These are phyloP conservation scores for Blastobotrys serpentis DNA, from an alignment of 1,139 yeast genomes.

Conservation along the genomic window DNA sequence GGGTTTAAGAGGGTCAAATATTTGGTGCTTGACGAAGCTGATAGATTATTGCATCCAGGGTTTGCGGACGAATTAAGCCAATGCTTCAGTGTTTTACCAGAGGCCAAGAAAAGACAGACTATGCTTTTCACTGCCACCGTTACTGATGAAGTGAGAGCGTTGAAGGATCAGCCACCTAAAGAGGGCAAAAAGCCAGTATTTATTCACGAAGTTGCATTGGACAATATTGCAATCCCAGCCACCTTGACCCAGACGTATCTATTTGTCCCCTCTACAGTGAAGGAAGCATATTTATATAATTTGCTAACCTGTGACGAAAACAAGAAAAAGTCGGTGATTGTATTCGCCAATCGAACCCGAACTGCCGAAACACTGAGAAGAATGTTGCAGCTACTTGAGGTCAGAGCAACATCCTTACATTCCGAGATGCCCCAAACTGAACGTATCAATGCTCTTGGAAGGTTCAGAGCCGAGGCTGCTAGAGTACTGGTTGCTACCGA, in stretches of 20 bases:
- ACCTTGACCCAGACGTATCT: slow-evolving; percentile 59
- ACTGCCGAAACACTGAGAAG: slow-evolving; percentile 87
- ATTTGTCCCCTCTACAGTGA: slow-evolving; percentile 75
- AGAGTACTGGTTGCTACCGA: slow-evolving; percentile 91
- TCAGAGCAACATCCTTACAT: slow-evolving; percentile 85
- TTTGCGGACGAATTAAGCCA: slow-evolving; percentile 72
- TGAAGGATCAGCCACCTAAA: slow-evolving; percentile 66
- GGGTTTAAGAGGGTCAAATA: slow-evolving; percentile 77
- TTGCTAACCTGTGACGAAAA: slow-evolving; percentile 63
- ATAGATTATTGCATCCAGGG: slow-evolving; percentile 77
- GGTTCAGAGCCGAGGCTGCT: slow-evolving; percentile 94
- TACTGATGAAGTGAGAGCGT: slow-evolving; percentile 83
- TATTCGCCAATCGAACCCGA: slow-evolving; percentile 85
- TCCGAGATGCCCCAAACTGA: slow-evolving; percentile 94
- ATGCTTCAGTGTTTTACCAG: slow-evolving; percentile 72
- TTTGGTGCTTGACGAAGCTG: slow-evolving; percentile 95
- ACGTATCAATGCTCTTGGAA: slow-evolving; percentile 82
- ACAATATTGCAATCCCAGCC: slow-evolving; percentile 70
- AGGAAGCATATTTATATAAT: slow-evolving; percentile 81
- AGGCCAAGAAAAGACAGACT: slow-evolving; percentile 74
- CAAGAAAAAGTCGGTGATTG: slow-evolving; percentile 66
- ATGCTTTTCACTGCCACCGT: slow-evolving; percentile 93
- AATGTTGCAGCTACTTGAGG: slow-evolving; percentile 66
- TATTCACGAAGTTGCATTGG: slow-evolving; percentile 74
- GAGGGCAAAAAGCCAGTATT: slow-evolving; percentile 66